Evolutionary conservation across 2,329 filamentous ascomycete genomes (phyloP).

Genomic region (Pseudocercospora vitis): DNA sequence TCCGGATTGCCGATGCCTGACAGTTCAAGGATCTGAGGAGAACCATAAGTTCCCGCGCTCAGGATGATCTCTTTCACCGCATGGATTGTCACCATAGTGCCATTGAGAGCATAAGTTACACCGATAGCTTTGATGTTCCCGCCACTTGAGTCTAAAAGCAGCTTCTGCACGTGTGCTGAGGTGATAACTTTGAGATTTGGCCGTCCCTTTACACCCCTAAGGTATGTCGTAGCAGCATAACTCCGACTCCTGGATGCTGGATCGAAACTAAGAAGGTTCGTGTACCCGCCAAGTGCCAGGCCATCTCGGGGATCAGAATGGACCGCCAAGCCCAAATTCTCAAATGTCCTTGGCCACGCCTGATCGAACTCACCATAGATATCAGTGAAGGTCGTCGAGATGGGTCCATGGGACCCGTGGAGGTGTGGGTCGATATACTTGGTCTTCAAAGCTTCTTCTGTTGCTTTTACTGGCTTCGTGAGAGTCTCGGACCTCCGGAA

Average conservation of each 20-base stretch:
- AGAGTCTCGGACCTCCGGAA: constrained; percentile 17
- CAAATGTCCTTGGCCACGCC: constrained; percentile 22
- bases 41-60: constrained; percentile 57
- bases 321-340: constrained; percentile 28
- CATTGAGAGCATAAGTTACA: constrained; percentile 1
- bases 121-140: neutral
- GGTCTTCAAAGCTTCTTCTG: constrained; percentile 11
- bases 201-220: constrained; percentile 28
- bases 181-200: constrained; percentile 34
- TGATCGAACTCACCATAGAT: constrained; percentile 33
- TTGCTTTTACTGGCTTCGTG: constrained; percentile 6
- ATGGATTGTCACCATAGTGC: neutral
- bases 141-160: constrained; percentile 1
- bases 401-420: constrained; percentile 37
- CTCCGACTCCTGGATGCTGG: constrained; percentile 28
- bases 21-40: constrained; percentile 60
- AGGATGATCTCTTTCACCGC: constrained; percentile 43
- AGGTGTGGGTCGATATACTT: constrained; percentile 29
- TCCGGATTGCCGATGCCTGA: constrained; percentile 55
- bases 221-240: constrained; percentile 36
- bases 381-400: constrained; percentile 40
- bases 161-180: constrained; percentile 37
- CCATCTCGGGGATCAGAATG: constrained; percentile 37
- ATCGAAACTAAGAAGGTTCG: constrained; percentile 21
- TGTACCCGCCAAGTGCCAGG: constrained; percentile 36